Base-by-base conservation (phyloP, 2,329 filamentous ascomycete genomes). In the Domatiomyces globalis region DNA sequence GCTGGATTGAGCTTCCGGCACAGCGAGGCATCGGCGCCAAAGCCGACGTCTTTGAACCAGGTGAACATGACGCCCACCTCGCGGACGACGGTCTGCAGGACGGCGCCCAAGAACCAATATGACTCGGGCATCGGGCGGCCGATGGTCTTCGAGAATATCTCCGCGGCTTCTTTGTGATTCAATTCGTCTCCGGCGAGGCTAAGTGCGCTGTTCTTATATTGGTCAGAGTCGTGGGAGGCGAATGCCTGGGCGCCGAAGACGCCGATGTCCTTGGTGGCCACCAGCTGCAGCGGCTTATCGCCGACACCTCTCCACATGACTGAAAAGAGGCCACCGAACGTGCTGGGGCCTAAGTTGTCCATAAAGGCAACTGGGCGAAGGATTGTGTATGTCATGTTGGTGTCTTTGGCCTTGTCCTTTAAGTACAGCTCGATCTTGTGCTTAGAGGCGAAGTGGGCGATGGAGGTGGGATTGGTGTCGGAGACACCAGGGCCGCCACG, bases 141-240 rank as follows among this genome's bases (percentile, higher is more conserved):
- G 3, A 71, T 72, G 27, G 66, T 68, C 19, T 68, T 61, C 63
- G 73, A 66, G 59, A 76, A 78, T 17, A 69, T 66, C 19, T 63
- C 62, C 27, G 63, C 66, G 51, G 74, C 68, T 53, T 75, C 65
- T 0, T 67, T 65, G 50, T 71, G 71, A 0, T 69, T 73, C 33
- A 78, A 60, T 46, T 76, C 72, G 56, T 77, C 75, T 1, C 76
- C 75, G 0, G 75, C 76, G 18, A 79, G 60, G 4, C 71, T 70
- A 42, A 77, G 66, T 4, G 66, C 67, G 17, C 65, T 65, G 39
- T 69, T 68, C 33, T 68, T 67, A 62, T 69, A 78, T 15, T 22
- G 15, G 12, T 5, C 12, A 22, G 17, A 15, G 2, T 46, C 44
- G 2, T 73, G 62, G 3, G 69, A 51, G 52, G 79, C 75, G 0